phyloP scores from a whole-genome alignment of 352 stramenopile species.

The Pythium plurisporium region DNA sequence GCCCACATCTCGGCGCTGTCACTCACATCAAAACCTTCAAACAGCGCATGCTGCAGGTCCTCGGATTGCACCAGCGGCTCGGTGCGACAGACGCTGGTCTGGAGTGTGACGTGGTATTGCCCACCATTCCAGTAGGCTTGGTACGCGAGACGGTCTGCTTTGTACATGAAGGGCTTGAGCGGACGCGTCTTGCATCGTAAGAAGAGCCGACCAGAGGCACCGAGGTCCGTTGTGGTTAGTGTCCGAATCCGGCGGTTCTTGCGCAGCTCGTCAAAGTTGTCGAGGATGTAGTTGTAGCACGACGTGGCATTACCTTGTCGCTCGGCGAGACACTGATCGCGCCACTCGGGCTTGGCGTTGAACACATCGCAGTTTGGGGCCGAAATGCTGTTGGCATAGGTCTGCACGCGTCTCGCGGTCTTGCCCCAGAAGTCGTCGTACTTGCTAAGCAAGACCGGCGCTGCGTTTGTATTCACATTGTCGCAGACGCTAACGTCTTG shows the following conservation, averaged over 20 bases:
- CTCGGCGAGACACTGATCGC: conserved; percentile 28
- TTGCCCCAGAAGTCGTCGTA: conserved; percentile 35
- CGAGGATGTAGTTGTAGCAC: conserved; percentile 46
- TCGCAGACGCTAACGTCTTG: conserved; percentile 18
- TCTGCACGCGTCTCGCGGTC: conserved; percentile 18
- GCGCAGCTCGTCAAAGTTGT: conserved; percentile 37
- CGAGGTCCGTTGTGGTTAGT: no score
- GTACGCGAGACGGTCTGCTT: conserved; percentile 54
- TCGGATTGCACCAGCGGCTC: conserved; percentile 29
- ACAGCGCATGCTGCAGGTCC: conserved; percentile 38
- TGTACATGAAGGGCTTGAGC: conserved; percentile 54
- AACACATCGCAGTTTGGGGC: conserved; percentile 21
- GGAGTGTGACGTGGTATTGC: conserved; percentile 40
- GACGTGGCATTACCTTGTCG: conserved; percentile 25
- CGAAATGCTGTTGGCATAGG: conserved; percentile 33
- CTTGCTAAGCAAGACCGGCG: conserved; percentile 20
- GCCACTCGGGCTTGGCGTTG: conserved; percentile 2
- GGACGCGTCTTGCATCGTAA: conserved; percentile 30
- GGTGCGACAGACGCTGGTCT: conserved; percentile 43
- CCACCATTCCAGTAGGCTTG: conserved; percentile 48
- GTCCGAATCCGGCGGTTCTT: conserved; percentile 46
- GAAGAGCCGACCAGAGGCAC: conserved; percentile 27
- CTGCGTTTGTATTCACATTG: conserved; percentile 18
- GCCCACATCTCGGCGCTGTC: conserved; percentile 35
- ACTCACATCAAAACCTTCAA: conserved; percentile 32